phyloP scores from a whole-genome alignment of 208 protist genomes.

The Trypanosoma brucei region DNA sequence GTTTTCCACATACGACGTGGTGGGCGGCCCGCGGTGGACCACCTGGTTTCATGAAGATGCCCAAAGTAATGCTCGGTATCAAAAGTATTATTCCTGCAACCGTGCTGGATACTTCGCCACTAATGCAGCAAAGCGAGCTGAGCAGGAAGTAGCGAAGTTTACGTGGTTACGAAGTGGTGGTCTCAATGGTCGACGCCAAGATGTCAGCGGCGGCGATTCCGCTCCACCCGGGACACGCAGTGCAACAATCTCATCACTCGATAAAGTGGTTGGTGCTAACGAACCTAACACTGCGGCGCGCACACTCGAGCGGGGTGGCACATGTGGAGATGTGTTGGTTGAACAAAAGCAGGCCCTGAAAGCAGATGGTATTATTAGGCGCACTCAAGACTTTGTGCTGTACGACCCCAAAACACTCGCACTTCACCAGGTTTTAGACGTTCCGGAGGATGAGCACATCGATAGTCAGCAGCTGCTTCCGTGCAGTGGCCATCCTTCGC shows the following conservation, averaged over 20 bases:
- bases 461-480: conserved; percentile 56
- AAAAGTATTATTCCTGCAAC: conserved; percentile 41
- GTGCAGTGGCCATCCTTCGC: conserved; percentile 61
- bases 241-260: too few relatives aligned
- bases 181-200: conserved; percentile 11
- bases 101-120: conserved; percentile 29
- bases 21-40: conserved; percentile 81
- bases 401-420: conserved; percentile 65
- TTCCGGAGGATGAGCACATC: conserved; percentile 61
- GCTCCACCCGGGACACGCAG: background rate
- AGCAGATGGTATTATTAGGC: conserved; percentile 42
- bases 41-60: conserved; percentile 63
- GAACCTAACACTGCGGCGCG: background rate
- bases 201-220: background rate
- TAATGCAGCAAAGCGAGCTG: conserved; percentile 26
- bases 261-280: too few relatives aligned
- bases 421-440: conserved; percentile 77
- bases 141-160: conserved; percentile 41
- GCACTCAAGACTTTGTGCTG: conserved; percentile 82
- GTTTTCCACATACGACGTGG: conserved; percentile 80
- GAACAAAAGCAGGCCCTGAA: conserved; percentile 26
- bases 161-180: conserved; percentile 22
- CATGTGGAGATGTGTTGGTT: conserved; percentile 30
- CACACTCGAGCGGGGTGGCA: background rate
- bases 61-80: conserved; percentile 20